Evolutionary conservation across 805 yeast species (phyloP), one percentile per base, ranked within the genome.

Genomic region (Komagataella pseudopastoris): DNA sequence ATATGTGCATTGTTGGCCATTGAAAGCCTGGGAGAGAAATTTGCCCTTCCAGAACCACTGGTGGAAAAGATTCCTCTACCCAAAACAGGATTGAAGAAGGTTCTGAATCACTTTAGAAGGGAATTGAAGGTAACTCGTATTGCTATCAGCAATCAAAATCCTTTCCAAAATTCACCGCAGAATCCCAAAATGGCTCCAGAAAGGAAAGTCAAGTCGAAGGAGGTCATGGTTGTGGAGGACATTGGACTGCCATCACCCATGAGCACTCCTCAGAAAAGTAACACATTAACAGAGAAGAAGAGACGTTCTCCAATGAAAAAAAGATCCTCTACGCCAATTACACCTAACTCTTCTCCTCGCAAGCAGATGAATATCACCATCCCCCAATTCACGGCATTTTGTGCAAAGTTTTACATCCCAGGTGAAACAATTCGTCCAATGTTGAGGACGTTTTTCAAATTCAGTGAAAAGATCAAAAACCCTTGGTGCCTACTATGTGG

Each of bases 401-500:
- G 87, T 58, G 83, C 83, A 61, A 72, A 75, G 55, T 84, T 84
- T 59, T 78, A 80, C 60, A 67, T 85, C 22, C 86, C 87, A 0
- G 66, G 71, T 18, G 70, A 72, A 0, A 66, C 75, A 2, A 78
- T 87, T 0, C 67, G 70, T 23, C 64, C 68, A 43, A 69, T 85
- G 48, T 53, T 82, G 7, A 73, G 71, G 45, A 74, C 80, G 1
- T 83, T 74, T 56, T 64, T 71, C 45, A 63, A 69, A 3, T 77
- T 78, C 58, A 71, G 74, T 48, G 71, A 73, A 47, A 77, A 78
- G 55, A 74, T 82, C 45, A 75, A 75, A 43, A 79, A 76, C 53
- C 83, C 81, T 45, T 84, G 89, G 88, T 78, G 80, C 6, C 62
- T 85, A 20, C 76, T 84, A 2, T 81, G 86, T 60, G 90, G 90